A percentile compares a stretch with the other conserved stretches of the same genome.
Conservation (phyloP, 106 monocot species). For the Apostasia ramifera region DNA sequence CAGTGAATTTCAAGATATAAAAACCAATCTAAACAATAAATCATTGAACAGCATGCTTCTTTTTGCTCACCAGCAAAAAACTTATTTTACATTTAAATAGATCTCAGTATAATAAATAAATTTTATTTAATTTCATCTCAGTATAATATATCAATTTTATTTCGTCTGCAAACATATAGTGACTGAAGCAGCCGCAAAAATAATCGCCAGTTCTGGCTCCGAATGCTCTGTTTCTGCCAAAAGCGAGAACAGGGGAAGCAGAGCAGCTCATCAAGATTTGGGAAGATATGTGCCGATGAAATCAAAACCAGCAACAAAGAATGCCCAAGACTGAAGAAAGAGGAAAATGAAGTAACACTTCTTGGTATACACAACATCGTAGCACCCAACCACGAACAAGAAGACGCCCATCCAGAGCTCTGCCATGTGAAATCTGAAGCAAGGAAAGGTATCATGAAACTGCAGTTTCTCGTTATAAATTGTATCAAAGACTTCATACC, state of each 20-base stretch:
- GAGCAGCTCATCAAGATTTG: neutral
- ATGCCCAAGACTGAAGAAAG: slow-evolving; percentile 43
- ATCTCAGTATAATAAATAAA: too few relatives aligned
- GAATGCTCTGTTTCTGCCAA: too few relatives aligned
- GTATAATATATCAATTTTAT: too few relatives aligned
- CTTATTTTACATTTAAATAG: too few relatives aligned
- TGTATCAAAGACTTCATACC: slow-evolving; percentile 9
- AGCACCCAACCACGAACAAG: slow-evolving; percentile 30
- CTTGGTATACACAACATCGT: slow-evolving; percentile 21
- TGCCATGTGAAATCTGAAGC: slow-evolving; percentile 27
- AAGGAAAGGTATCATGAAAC: neutral
- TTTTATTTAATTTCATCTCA: too few relatives aligned
- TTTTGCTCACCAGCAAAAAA: too few relatives aligned
- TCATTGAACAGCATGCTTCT: too few relatives aligned
- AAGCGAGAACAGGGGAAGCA: too few relatives aligned
- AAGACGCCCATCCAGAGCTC: slow-evolving; percentile 41
- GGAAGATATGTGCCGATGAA: slow-evolving; percentile 36
- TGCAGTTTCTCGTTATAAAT: neutral
- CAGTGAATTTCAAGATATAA: neutral
- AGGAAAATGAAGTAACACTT: slow-evolving; percentile 46
- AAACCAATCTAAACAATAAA: too few relatives aligned
- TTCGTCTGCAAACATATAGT: too few relatives aligned
- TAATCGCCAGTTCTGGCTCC: too few relatives aligned
- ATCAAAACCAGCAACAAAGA: slow-evolving; percentile 46
- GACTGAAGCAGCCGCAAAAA: too few relatives aligned